Base-by-base conservation (phyloP, 495 filamentous ascomycete genomes). In the Trypethelium eluteriae region DNA sequence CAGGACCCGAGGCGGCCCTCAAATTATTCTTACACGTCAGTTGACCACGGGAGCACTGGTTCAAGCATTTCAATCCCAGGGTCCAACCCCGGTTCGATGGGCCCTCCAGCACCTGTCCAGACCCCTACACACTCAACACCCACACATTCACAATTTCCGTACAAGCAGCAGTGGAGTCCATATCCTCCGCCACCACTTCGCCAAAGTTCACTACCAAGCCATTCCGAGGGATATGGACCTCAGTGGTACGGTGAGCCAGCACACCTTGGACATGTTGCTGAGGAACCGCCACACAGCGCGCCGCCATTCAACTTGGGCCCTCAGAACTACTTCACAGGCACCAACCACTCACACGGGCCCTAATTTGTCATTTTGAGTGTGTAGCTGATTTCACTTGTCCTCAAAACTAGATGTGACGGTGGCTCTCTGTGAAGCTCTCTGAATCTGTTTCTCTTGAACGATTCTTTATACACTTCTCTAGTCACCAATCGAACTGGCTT, bases 121-220 rank as follows among this genome's bases (percentile, higher is more conserved):
- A 59, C 53, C 7, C 53, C 53, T 7, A 59, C 53, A 59, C 53
- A 59, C 14, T 59, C 53, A 35, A 59, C 53, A 10, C 53, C 53
- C 5, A 59, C 53, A 35, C 53, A 59, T 36, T 32, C 11, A 59
- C 53, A 59, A 14, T 59, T 59, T 32, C 53, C 53, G 18, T 59
- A 59, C 18, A 59, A 59, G 53, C 53, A 59, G 53, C 53, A 59
- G 18, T 59, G 53, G 53, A 59, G 53, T 36, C 53, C 53, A 3
- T 59, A 59, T 36, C 53, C 53, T 35, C 53, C 53, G 34, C 53
- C 34, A 32, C 25, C 34, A 32, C 25, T 59, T 36, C 53, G 53
- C 36, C 53, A 59, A 10, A 18, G 53, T 36, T 59, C 53, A 9
- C 25, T 59, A 9, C 53, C 53, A 6, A 59, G 53, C 53, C 53